Evolutionary conservation across 2,329 filamentous ascomycete species (phyloP).

Genomic region (Diplocarpon mali): DNA sequence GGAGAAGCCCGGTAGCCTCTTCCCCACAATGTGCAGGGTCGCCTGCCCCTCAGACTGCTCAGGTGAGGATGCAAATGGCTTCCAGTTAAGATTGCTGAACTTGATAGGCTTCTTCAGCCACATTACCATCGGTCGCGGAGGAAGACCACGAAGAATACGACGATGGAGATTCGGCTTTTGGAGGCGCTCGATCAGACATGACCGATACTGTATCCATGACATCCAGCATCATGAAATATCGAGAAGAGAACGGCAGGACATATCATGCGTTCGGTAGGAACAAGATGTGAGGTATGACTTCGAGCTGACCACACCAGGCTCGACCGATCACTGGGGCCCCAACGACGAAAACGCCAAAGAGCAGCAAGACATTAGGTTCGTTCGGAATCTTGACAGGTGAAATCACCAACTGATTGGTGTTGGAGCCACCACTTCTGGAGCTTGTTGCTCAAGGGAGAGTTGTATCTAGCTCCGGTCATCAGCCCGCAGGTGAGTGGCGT

Average conservation of each 20-base stretch:
- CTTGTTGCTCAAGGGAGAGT: slow-evolving; percentile 28
- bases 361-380: slow-evolving; percentile 14
- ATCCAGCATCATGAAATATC: slow-evolving; percentile 17
- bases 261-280: slow-evolving; percentile 15
- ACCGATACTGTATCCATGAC: slow-evolving; percentile 17
- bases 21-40: neutral
- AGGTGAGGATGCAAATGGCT: neutral
- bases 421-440: slow-evolving; percentile 30
- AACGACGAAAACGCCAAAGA: slow-evolving; percentile 15
- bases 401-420: neutral
- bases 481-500: slow-evolving; percentile 23
- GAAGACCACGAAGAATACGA: slow-evolving; percentile 4
- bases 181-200: slow-evolving; percentile 5
- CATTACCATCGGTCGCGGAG: slow-evolving; percentile 1
- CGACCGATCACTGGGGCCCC: slow-evolving; percentile 15
- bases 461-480: slow-evolving; percentile 32
- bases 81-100: neutral
- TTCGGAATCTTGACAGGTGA: neutral
- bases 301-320: slow-evolving; percentile 2
- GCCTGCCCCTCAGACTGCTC: neutral
- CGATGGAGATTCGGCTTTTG: slow-evolving; percentile 13
- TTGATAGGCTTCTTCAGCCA: neutral
- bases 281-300: neutral
- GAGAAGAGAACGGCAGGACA: slow-evolving; percentile 21
- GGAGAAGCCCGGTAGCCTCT: neutral